These are phyloP conservation scores for Saitozyma sp. DNA, from an alignment of 768 basidiomycete genomes.

Conservation along the genomic window DNA sequence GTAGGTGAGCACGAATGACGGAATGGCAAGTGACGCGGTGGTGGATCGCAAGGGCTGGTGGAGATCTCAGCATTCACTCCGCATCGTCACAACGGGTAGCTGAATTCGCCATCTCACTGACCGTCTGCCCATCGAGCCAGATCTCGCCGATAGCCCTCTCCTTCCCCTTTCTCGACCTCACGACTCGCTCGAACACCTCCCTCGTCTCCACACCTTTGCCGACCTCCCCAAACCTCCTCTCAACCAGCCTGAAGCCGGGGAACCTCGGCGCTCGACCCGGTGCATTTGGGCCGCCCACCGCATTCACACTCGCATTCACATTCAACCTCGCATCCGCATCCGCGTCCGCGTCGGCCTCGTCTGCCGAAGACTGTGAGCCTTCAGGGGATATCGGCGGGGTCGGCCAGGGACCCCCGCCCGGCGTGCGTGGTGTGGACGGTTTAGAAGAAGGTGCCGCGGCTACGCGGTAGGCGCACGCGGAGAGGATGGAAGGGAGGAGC, in stretches of 20 bases:
- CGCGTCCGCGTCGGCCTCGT: conserved; percentile 10
- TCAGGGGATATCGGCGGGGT: conserved; percentile 31
- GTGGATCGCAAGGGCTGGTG: conserved; percentile 41
- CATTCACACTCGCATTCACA: too few species aligned
- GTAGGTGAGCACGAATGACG: conserved; percentile 47
- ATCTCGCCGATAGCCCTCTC: conserved; percentile 41
- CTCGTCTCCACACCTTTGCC: conserved; percentile 26
- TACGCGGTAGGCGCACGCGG: conserved; percentile 37
- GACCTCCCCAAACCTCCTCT: conserved; percentile 25
- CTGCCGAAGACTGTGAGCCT: conserved; percentile 1
- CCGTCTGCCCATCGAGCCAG: conserved; percentile 51
- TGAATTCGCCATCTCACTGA: conserved; percentile 16
- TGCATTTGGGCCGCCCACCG: too few species aligned
- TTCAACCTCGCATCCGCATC: not conserved
- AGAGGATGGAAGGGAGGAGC: conserved; percentile 21
- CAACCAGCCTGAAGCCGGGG: conserved; percentile 11
- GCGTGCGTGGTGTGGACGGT: conserved; percentile 7
- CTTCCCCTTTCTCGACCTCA: conserved; percentile 33
- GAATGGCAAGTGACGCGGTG: conserved; percentile 42
- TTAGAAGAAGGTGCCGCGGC: conserved; percentile 3
- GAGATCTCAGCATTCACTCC: not conserved
- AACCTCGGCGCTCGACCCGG: too few species aligned
- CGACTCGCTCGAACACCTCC: conserved; percentile 37
- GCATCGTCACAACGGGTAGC: not conserved
- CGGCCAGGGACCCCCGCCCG: conserved; percentile 12